Conservation (phyloP, 2,329 filamentous ascomycete genomes). For the Talaromyces pinophilus region DNA sequence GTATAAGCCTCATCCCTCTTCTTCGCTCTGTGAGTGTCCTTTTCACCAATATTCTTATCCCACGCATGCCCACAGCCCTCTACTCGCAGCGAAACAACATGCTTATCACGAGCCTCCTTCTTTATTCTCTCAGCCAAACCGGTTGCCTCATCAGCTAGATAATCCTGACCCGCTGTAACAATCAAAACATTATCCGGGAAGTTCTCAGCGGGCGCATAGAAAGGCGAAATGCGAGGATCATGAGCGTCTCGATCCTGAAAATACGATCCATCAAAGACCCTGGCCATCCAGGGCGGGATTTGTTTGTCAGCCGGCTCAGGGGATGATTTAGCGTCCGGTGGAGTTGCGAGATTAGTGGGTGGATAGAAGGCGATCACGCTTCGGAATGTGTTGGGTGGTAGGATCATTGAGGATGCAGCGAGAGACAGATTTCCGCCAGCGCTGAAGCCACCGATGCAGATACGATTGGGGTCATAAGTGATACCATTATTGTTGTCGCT, state of each 20-base stretch:
- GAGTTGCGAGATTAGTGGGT: slow-evolving; percentile 28
- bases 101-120: slow-evolving; percentile 18
- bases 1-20: slow-evolving; percentile 22
- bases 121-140: slow-evolving; percentile 30
- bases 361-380: slow-evolving; percentile 38
- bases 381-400: slow-evolving; percentile 5
- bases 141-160: slow-evolving; percentile 32
- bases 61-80: slow-evolving; percentile 21
- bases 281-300: slow-evolving; percentile 31
- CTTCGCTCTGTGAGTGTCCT: slow-evolving; percentile 1
- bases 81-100: slow-evolving; percentile 17
- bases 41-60: slow-evolving; percentile 21
- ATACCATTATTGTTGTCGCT: slow-evolving; percentile 28
- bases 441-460: slow-evolving; percentile 45
- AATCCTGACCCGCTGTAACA: slow-evolving; percentile 30
- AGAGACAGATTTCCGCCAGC: slow-evolving; percentile 45
- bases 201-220: slow-evolving; percentile 31
- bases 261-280: slow-evolving; percentile 32
- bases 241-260: slow-evolving; percentile 31
- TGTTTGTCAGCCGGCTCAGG: slow-evolving; percentile 24
- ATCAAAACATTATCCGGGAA: slow-evolving; percentile 34
- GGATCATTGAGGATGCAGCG: slow-evolving; percentile 30
- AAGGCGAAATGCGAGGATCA: slow-evolving; percentile 33
- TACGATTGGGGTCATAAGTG: slow-evolving; percentile 32
- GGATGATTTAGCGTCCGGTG: slow-evolving; percentile 21